A percentile compares a stretch with the other conserved stretches of the same genome.
Conservation (phyloP, 257 asterid species). For the Salvia miltiorrhiza region DNA sequence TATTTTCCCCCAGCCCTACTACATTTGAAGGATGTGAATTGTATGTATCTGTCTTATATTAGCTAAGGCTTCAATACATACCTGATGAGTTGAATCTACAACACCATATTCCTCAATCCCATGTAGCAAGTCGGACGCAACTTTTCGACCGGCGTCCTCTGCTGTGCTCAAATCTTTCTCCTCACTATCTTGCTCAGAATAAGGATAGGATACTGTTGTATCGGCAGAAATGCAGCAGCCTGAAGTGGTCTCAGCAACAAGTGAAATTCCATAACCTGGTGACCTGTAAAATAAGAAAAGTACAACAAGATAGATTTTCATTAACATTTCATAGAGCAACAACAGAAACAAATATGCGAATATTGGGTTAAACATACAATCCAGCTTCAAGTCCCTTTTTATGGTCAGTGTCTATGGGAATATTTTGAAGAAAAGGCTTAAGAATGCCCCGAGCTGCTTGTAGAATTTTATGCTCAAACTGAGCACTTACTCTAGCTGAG, state of each 20-base stretch:
- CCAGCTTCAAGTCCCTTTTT: constrained; percentile 77
- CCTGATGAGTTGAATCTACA: constrained; percentile 97
- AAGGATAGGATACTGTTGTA: constrained; percentile 52
- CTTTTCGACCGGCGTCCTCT: constrained; percentile 61
- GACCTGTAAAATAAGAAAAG: constrained; percentile 48
- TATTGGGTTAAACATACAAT: constrained; percentile 54
- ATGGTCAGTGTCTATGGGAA: constrained; percentile 82
- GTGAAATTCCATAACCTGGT: constrained; percentile 88
- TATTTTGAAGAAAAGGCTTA: constrained; percentile 72
- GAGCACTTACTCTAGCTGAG: constrained; percentile 78
- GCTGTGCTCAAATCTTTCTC: constrained; percentile 60
- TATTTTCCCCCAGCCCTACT: too few species aligned
- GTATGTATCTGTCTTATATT: too few species aligned
- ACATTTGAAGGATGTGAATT: too few species aligned
- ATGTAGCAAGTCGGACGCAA: constrained; percentile 52
- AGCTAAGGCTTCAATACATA: constrained; percentile 17
- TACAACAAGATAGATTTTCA: not conserved
- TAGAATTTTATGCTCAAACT: constrained; percentile 75
- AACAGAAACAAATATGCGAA: not conserved
- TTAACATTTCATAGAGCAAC: not conserved
- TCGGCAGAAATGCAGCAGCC: constrained; percentile 82
- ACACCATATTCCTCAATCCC: constrained; percentile 97
- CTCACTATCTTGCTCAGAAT: constrained; percentile 43
- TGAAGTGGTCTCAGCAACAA: constrained; percentile 80
- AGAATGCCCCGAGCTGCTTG: constrained; percentile 91